A percentile compares a stretch with the other conserved stretches of the same genome.
These are phyloP conservation scores for Echites panduratus DNA, from an alignment of 257 asterid genomes.

Conservation along the genomic window DNA sequence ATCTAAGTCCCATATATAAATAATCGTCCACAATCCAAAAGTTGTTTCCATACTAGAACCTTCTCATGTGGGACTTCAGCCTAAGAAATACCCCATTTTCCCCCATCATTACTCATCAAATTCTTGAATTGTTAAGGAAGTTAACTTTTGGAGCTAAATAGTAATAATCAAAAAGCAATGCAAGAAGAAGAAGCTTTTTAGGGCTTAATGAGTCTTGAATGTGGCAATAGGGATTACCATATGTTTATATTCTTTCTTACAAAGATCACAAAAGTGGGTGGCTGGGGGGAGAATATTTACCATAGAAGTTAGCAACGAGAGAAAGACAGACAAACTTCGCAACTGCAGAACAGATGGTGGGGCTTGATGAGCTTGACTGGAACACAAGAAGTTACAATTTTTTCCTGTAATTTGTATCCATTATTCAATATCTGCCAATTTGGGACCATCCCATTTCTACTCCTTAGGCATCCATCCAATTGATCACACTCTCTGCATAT, in stretches of 20 bases:
- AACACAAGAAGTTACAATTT: slow-evolving; percentile 11
- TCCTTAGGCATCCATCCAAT: background rate
- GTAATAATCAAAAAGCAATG: slow-evolving; percentile 10
- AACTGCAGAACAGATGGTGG: slow-evolving; percentile 13
- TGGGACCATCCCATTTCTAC: slow-evolving; percentile 6
- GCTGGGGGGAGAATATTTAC: slow-evolving; percentile 26
- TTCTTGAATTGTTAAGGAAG: slow-evolving; percentile 1
- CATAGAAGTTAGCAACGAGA: slow-evolving; percentile 34
- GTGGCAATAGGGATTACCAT: background rate
- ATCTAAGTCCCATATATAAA: background rate
- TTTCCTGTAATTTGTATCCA: background rate
- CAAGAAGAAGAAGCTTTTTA: too few relatives aligned
- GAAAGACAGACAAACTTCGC: slow-evolving; percentile 30
- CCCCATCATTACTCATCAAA: background rate
- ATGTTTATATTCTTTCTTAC: background rate
- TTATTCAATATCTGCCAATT: background rate
- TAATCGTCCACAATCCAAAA: background rate
- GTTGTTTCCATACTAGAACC: background rate
- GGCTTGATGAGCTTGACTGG: slow-evolving; percentile 15
- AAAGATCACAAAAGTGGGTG: slow-evolving; percentile 27
- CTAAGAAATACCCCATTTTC: background rate
- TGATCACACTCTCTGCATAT: slow-evolving; percentile 1
- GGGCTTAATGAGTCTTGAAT: slow-evolving; percentile 13
- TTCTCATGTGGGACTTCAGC: background rate
- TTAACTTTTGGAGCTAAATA: background rate